These are phyloP conservation scores for Mrakia gelida DNA, from an alignment of 768 basidiomycete genomes.

Conservation along the genomic window DNA sequence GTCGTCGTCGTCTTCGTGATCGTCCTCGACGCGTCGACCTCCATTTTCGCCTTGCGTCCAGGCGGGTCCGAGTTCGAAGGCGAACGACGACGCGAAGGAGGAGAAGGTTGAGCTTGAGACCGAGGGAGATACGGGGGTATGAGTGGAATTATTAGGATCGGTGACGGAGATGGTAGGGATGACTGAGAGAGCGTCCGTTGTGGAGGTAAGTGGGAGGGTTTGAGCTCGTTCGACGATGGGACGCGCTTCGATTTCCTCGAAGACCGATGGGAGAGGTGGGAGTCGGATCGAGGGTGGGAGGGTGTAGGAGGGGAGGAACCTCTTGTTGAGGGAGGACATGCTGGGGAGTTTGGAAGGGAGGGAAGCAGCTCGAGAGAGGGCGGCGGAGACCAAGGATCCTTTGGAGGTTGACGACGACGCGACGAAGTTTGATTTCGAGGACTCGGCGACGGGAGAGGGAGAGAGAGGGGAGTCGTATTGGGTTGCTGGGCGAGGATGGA, in stretches of 20 bases:
- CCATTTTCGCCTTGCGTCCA: background rate
- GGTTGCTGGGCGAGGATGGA: background rate
- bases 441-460: background rate
- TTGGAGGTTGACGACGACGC: no score
- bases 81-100: background rate
- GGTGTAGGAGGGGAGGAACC: background rate
- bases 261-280: background rate
- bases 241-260: background rate
- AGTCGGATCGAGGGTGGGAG: background rate
- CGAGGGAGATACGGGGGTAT: background rate
- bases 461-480: background rate
- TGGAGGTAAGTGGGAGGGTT: background rate
- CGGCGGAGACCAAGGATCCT: background rate
- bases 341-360: background rate
- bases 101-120: background rate
- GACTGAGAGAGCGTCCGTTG: background rate
- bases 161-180: constrained; percentile 5
- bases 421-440: background rate
- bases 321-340: background rate
- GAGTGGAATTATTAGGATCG: background rate
- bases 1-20: background rate
- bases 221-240: background rate
- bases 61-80: background rate
- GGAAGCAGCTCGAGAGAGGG: background rate
- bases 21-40: background rate